Base-by-base conservation (phyloP, 768 basidiomycete genomes). In the Chalciporus piperatus region DNA sequence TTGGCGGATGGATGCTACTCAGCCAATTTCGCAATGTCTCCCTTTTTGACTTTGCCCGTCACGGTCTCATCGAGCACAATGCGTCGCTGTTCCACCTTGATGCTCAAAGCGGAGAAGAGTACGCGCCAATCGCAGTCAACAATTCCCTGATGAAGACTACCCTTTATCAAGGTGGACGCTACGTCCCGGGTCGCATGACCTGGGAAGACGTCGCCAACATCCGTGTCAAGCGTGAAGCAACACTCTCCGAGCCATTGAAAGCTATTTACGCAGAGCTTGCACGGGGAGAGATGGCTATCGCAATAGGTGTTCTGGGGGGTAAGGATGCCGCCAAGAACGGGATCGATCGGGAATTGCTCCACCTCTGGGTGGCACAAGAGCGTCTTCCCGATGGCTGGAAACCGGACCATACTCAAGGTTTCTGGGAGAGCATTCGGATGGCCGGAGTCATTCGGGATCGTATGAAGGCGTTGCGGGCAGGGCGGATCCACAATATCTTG, bases 271-370 rank as follows among this genome's bases (percentile, higher is more conserved):
- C 76, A 0, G 82, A 84, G 66, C 76, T 86, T 47, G 85, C 84
- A 3, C 74, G 83, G 14, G 83, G 83, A 8, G 85, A 87, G 64
- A 81, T 85, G 73, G 81, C 78, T 0, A 75, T 86, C 47, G 79
- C 84, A 3, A 69, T 85, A 6, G 82, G 80, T 1, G 74, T 86
- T 16, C 46, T 66, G 20, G 67, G 69, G 2, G 69, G 68, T 25
- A 70, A 62, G 28, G 64, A 65, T 4, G 69, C 65, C 2, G 64
- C 52, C 28, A 75, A 72, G 54, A 59, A 68, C 0, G 81, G 81
- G 0, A 62, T 79, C 13, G 76, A 76, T 0, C 64, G 76, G 2
- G 73, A 77, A 30, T 75, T 75, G 67, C 63, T 84, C 39, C 66
- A 72, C 14, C 64, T 64, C 9, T 86, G 83, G 83, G 70, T 83